These are phyloP conservation scores for Pythium aristosporum DNA, from an alignment of 352 stramenopile genomes.

Conservation along the genomic window DNA sequence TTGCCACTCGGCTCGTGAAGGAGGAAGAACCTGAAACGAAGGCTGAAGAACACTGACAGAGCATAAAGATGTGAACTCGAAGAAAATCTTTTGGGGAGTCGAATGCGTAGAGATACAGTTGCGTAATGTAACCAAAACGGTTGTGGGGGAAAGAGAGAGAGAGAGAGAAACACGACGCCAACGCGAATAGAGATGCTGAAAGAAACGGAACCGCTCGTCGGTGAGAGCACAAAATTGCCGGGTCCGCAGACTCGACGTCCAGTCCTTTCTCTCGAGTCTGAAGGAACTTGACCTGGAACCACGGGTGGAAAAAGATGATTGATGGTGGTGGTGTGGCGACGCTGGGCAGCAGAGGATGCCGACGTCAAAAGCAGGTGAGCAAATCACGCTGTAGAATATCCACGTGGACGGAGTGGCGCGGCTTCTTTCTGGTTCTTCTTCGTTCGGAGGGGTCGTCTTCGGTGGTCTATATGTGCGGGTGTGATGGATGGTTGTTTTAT, in stretches of 20 bases:
- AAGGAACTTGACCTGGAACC: neutral
- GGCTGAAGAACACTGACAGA: neutral
- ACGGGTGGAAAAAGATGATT: neutral
- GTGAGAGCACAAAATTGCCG: constrained; percentile 14
- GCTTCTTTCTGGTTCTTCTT: neutral
- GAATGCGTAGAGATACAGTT: constrained; percentile 19
- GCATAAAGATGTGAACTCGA: neutral
- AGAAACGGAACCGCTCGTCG: constrained; percentile 2
- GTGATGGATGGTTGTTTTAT: constrained; percentile 27
- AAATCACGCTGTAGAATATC: neutral
- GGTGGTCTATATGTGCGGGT: constrained; percentile 12
- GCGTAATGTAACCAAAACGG: constrained; percentile 19
- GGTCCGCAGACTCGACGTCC: neutral
- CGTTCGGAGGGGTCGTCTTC: constrained; percentile 1
- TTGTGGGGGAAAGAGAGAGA: neutral
- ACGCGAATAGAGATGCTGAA: neutral
- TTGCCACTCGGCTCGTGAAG: constrained; percentile 38
- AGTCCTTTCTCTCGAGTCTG: neutral
- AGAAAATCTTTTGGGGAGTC: neutral
- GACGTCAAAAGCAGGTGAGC: no score
- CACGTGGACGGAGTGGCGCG: no score
- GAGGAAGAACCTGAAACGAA: neutral
- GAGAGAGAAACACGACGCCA: neutral
- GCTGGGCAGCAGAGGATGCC: neutral
- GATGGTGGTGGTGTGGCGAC: neutral